Conservation (phyloP, 2,329 filamentous ascomycete genomes). For the Tricladium varicosporioides region DNA sequence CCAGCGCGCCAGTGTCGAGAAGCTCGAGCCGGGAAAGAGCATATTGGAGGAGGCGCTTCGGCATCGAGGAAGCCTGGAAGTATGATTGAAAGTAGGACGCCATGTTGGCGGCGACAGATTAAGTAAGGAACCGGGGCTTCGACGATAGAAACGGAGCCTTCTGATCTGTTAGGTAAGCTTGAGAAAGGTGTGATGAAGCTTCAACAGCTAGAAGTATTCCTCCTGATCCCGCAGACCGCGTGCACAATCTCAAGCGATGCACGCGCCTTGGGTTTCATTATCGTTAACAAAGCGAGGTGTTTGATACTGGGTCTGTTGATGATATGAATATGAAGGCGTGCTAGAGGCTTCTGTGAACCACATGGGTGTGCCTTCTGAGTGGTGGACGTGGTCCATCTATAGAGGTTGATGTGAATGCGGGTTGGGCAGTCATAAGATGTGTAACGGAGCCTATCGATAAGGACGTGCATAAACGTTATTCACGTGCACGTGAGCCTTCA, state of each 20-base stretch:
- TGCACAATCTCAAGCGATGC: slow-evolving; percentile 23
- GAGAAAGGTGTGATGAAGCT: slow-evolving; percentile 8
- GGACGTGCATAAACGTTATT: neutral
- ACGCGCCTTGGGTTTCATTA: slow-evolving; percentile 21
- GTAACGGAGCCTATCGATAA: slow-evolving; percentile 4
- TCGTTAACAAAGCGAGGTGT: slow-evolving; percentile 7
- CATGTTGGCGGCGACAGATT: slow-evolving; percentile 23
- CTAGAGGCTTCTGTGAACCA: neutral
- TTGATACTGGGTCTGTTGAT: neutral
- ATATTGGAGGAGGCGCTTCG: slow-evolving; percentile 86
- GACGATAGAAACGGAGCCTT: slow-evolving; percentile 3
- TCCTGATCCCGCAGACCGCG: slow-evolving; percentile 25
- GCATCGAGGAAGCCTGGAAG: slow-evolving; percentile 60
- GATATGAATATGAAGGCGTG: neutral
- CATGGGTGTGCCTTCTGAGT: neutral
- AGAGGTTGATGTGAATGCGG: neutral
- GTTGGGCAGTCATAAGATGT: neutral
- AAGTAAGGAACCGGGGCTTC: neutral
- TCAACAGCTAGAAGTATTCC: slow-evolving; percentile 20
- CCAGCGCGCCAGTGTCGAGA: slow-evolving; percentile 81
- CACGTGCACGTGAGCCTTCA: neutral
- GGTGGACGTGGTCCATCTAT: neutral
- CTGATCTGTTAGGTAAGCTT: neutral
- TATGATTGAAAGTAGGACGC: slow-evolving; percentile 35
- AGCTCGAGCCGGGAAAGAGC: slow-evolving; percentile 80